Conservation (phyloP, 2,329 filamentous ascomycete species). For the Leptodontidium sp. region DNA sequence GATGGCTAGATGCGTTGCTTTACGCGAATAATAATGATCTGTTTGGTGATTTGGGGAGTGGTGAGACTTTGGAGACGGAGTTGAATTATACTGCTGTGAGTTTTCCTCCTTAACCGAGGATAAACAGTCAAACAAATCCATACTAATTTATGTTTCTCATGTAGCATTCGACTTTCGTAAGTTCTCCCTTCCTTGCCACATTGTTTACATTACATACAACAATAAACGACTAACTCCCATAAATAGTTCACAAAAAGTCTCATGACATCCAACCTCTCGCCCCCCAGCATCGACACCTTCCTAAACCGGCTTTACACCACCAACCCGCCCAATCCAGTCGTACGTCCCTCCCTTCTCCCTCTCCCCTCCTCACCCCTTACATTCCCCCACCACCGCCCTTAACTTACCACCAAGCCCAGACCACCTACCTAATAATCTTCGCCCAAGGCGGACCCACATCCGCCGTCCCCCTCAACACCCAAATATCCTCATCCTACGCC, state of each 20-base stretch:
- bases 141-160: not conserved
- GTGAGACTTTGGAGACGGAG: conserved; percentile 16
- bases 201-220: too few species aligned
- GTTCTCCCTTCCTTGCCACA: too few species aligned
- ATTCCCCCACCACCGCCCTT: not conserved
- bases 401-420: conserved; percentile 19
- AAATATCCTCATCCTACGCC: conserved; percentile 34
- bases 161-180: conserved; percentile 21
- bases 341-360: not conserved
- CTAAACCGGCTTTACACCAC: conserved; percentile 19
- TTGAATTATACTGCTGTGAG: conserved; percentile 25
- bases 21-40: conserved; percentile 28
- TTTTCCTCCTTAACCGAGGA: not conserved
- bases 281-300: conserved; percentile 22
- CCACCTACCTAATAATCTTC: conserved; percentile 32
- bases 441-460: conserved; percentile 33
- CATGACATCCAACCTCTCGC: conserved; percentile 22
- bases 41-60: conserved; percentile 19
- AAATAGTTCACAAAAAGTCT: conserved; percentile 23
- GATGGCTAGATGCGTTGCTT: conserved; percentile 25
- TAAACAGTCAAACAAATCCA: too few species aligned
- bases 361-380: not conserved
- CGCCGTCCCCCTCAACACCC: conserved; percentile 20
- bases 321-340: not conserved
- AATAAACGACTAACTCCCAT: too few species aligned